Percentiles rank a stretch among this genome's conserved stretches.
phyloP scores from a whole-genome alignment of 208 protist genomes.

The Jaenimonas drosophilae region DNA sequence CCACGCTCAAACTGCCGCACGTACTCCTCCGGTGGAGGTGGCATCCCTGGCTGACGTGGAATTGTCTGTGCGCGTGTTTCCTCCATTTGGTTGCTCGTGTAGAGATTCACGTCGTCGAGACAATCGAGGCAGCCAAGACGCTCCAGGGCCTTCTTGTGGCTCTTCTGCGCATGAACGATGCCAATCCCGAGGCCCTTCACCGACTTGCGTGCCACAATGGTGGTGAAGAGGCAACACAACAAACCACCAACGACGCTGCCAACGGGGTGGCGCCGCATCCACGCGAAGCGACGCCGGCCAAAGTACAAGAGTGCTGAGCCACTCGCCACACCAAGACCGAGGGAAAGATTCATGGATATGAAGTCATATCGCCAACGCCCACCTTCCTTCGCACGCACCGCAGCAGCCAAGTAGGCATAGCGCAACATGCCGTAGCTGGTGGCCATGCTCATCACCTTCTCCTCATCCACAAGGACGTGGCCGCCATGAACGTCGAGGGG shows the following conservation, averaged over 20 bases:
- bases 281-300: conserved; percentile 26
- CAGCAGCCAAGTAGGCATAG: conserved; percentile 49
- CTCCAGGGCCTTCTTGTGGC: conserved; percentile 52
- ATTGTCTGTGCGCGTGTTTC: conserved; percentile 34
- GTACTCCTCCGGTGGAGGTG: conserved; percentile 50
- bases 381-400: conserved; percentile 51
- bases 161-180: conserved; percentile 53
- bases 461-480: conserved; percentile 67
- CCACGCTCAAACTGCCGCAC: conserved; percentile 42
- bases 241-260: conserved; percentile 28
- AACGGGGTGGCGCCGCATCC: conserved; percentile 61
- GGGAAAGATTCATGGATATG: conserved; percentile 69
- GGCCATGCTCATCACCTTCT: conserved; percentile 30
- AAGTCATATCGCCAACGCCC: conserved; percentile 78
- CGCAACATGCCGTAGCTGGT: conserved; percentile 62
- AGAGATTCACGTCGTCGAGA: conserved; percentile 58
- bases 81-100: conserved; percentile 47
- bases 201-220: conserved; percentile 23
- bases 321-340: conserved; percentile 25
- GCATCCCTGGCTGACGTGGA: conserved; percentile 60
- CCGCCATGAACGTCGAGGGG: conserved; percentile 69
- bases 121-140: conserved; percentile 62
- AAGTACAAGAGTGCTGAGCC: conserved; percentile 34
- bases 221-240: conserved; percentile 22
- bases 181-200: conserved; percentile 54